Conservation (phyloP, 345 rosid species). For the Gossypioides kirkii region DNA sequence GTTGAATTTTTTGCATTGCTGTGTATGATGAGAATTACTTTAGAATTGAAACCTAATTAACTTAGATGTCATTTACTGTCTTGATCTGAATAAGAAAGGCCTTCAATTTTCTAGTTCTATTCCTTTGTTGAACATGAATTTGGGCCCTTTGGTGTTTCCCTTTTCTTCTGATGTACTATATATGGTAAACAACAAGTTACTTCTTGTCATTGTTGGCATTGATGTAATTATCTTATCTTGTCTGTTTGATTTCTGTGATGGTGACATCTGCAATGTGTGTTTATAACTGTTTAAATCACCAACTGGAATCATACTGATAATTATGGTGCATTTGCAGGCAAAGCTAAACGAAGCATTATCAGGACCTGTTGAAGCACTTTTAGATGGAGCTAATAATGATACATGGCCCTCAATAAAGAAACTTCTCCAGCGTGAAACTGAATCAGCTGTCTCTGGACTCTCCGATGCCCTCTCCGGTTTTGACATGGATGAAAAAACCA, state of each 20-base stretch:
- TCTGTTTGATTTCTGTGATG: not conserved
- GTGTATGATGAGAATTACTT: not conserved
- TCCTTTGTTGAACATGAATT: not conserved
- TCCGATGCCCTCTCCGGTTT: conserved; percentile 70
- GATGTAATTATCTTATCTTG: conserved; percentile 5
- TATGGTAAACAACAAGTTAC: not conserved
- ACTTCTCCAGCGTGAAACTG: conserved; percentile 59
- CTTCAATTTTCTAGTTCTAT: not conserved
- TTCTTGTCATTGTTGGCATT: not conserved
- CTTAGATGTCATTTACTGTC: not conserved
- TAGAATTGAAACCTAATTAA: not conserved
- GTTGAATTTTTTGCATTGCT: not conserved
- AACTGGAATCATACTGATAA: conserved; percentile 15
- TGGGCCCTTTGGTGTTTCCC: not conserved
- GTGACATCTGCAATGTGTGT: not conserved
- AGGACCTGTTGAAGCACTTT: conserved; percentile 87
- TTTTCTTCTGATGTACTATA: not conserved
- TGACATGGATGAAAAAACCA: conserved; percentile 61
- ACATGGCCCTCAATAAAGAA: conserved; percentile 92
- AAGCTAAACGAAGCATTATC: conserved; percentile 67
- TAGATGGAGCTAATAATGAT: conserved; percentile 76
- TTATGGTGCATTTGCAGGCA: conserved; percentile 43
- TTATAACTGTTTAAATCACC: not conserved
- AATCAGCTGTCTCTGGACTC: conserved; percentile 62
- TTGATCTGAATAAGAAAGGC: not conserved